Evolutionary conservation across 2,329 filamentous ascomycete genomes (phyloP), one percentile per base, ranked within the genome.

Genomic region (Aspergillus sp.): DNA sequence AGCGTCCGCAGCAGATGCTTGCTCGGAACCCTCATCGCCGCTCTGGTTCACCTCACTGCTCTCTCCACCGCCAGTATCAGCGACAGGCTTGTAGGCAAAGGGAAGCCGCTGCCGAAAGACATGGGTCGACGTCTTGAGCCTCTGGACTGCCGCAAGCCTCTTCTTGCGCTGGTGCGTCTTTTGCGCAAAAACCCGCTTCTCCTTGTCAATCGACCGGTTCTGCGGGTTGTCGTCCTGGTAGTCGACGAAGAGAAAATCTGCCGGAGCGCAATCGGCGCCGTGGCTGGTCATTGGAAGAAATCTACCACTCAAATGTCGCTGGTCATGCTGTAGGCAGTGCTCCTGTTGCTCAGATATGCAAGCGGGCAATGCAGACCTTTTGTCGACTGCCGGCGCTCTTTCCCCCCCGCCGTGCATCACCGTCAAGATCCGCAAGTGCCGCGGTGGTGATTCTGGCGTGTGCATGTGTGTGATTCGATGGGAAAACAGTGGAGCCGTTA

Each of bases 91-190:
- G 22, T 55, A 55, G 7, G 41, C 11, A 4, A 55, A 47, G 1
- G 54, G 54, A 23, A 57, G 46, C 17, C 54, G 54, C 48, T 57
- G 30, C 11, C 46, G 28, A 15, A 51, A 28, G 31, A 49, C 31
- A 23, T 38, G 30, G 1, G 54, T 41, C 38, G 54, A 50, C 25
- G 48, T 22, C 25, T 57, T 57, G 6, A 57, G 46, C 47, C 54
- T 25, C 47, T 57, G 46, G 1, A 57, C 54, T 5, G 54, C 46
- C 13, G 54, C 54, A 3, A 50, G 54, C 11, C 45, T 22, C 54
- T 51, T 57, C 48, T 57, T 57, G 9, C 54, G 47, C 46, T 57
- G 54, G 23, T 50, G 41, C 3, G 15, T 51, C 31, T 25, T 57
- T n/a, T 57, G 54, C 30, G 47, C 25, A n/a, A 57, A 57, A 1